Evolutionary conservation across 1,284 basidiomycete genomes (phyloP), one percentile per base, ranked within the genome.

Genomic region (Ceratobasidium sp.): DNA sequence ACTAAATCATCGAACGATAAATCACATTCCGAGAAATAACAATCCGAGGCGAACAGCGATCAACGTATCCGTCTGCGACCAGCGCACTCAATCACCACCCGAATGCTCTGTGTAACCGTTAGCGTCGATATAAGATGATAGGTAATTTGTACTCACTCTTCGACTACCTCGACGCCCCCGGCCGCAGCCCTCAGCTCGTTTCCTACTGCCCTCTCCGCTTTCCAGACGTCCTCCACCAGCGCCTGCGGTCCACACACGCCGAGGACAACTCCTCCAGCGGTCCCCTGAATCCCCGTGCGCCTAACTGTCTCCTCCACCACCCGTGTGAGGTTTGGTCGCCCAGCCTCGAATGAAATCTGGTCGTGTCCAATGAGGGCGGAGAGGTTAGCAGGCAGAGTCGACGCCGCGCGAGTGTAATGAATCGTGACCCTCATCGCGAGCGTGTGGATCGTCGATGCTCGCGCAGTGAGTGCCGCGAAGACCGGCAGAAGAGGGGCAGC

Each of bases 191-290:
- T 45, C 9, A 3, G 19, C 17, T 72, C 57, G 19, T 45, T 29
- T 22, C 47, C 14, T 2, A 47, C 48, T 2, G n/a, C 36, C 1
- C 56, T 29, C 29, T 72, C 62, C 44, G 57, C 69, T 27, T 56
- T 47, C 48, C 60, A 60, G 14, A 90, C 88, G 65, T 89, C 87
- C 66, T 87, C 86, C 1, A 86, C 86, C 63, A 93, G 82, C 24
- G 84, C 84, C 1, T 80, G 76, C 0, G 92, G 92, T 0, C 92
- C 92, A 79, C 92, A 93, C 27, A 89, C 88, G 44, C 85, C 89
- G 1, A 93, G 87, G 11, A 91, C 82, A 71, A 92, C 84, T 27
- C 92, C 92, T 0, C 85, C 86, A 17, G 88, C 83, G 17, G 69
- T 5, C 82, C 80, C 59, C 84, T 84, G 22, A 87, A 81, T 5